These are phyloP conservation scores for Marsdenia floribunda DNA, from an alignment of 257 asterid genomes.

Conservation along the genomic window DNA sequence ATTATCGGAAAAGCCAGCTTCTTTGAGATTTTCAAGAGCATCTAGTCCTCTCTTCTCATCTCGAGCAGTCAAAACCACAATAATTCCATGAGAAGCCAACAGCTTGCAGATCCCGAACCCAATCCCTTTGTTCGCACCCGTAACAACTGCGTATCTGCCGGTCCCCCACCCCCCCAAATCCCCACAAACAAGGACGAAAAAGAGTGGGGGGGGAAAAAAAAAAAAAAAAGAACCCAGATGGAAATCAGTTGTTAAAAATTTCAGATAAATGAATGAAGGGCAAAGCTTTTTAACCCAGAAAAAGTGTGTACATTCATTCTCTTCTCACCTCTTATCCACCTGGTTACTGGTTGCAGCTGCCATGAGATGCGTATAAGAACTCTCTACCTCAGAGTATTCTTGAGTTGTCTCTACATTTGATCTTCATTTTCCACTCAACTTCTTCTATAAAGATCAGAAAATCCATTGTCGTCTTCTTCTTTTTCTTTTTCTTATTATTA, in stretches of 20 bases:
- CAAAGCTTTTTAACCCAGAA: background rate
- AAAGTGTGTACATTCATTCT: background rate
- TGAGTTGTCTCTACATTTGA: background rate
- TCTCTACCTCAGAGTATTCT: background rate
- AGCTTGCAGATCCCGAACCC: slow-evolving; percentile 16
- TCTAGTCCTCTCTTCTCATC: slow-evolving; percentile 20
- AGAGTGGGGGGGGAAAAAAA: no score
- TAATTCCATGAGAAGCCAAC: slow-evolving; percentile 17
- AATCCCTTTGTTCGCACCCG: slow-evolving; percentile 11
- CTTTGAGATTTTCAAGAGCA: slow-evolving; percentile 23
- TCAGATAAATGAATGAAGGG: background rate
- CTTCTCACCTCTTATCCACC: background rate
- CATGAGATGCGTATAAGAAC: background rate
- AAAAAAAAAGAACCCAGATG: background rate
- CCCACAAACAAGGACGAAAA: no score
- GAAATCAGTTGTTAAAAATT: no score
- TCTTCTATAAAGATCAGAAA: no score
- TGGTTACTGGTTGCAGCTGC: background rate
- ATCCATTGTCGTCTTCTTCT: no score
- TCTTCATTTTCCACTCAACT: no score
- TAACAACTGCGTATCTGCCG: slow-evolving; percentile 15
- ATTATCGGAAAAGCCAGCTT: background rate
- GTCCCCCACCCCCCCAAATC: no score
- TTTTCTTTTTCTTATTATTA: no score
- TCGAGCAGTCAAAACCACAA: slow-evolving; percentile 19